phyloP scores from a whole-genome alignment of 371 early-diverging fungal genomes.

The Haplosporangium sp. region DNA sequence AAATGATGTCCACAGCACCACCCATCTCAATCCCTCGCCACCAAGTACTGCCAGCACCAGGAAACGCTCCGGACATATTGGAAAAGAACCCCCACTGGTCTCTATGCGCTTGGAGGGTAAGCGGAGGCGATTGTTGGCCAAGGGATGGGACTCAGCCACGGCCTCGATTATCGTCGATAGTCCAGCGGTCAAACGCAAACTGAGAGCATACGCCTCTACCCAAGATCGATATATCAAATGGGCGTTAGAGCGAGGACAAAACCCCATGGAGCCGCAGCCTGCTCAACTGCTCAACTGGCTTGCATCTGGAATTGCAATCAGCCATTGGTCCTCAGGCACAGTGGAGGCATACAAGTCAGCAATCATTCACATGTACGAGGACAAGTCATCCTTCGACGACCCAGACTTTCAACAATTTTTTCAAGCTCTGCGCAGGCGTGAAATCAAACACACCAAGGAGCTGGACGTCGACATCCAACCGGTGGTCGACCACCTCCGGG shows the following conservation, averaged over 20 bases:
- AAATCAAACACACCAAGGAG: neutral
- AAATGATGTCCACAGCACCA: conserved; percentile 21
- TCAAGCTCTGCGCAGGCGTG: neutral
- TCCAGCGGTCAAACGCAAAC: neutral
- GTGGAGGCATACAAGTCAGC: neutral
- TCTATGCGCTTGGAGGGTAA: conserved; percentile 21
- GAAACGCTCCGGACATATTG: conserved; percentile 17
- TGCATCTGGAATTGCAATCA: neutral
- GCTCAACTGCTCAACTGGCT: conserved; percentile 10
- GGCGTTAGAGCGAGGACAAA: neutral
- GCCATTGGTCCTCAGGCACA: conserved; percentile 1
- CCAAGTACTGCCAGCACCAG: conserved; percentile 18
- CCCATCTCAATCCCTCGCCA: conserved; percentile 11
- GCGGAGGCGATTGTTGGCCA: neutral
- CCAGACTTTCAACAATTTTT: neutral
- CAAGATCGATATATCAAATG: conserved; percentile 10
- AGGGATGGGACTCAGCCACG: conserved; percentile 15
- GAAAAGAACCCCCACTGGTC: conserved; percentile 19
- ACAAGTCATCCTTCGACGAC: conserved; percentile 3
- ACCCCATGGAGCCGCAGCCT: neutral
- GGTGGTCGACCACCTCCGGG: neutral
- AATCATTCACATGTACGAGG: conserved; percentile 11
- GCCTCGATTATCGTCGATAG: conserved; percentile 12
- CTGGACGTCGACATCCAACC: neutral
- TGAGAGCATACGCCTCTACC: neutral